Conservation (phyloP, 192 early-diverging fungal genomes). For the Haplosporangium gracile region DNA sequence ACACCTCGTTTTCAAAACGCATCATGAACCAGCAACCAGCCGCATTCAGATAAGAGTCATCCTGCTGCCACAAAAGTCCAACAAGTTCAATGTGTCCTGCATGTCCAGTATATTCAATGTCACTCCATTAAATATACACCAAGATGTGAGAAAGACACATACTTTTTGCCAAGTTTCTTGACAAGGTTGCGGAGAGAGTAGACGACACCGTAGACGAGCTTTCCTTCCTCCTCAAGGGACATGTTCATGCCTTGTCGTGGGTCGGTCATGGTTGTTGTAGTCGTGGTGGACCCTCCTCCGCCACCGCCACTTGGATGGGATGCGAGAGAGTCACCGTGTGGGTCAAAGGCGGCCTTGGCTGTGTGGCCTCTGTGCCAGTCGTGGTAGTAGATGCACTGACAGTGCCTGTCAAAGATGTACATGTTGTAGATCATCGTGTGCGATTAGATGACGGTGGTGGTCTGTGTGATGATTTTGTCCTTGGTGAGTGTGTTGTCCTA, state of each 20-base stretch:
- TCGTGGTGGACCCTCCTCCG: constrained; percentile 48
- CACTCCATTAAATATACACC: background rate
- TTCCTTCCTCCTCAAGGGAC: constrained; percentile 86
- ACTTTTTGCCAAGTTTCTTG: constrained; percentile 79
- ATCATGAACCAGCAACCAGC: too few species aligned
- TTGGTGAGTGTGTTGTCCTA: background rate
- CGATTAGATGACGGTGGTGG: background rate
- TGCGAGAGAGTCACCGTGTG: constrained; percentile 48
- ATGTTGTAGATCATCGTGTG: constrained; percentile 81
- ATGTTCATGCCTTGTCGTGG: constrained; percentile 66
- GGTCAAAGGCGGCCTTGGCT: constrained; percentile 44
- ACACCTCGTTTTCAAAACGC: too few species aligned
- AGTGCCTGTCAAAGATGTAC: constrained; percentile 96
- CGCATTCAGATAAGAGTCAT: background rate
- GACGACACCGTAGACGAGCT: constrained; percentile 97
- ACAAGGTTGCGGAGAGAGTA: constrained; percentile 91
- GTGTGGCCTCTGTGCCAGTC: constrained; percentile 78
- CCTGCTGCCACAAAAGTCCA: background rate
- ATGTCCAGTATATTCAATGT: background rate
- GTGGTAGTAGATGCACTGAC: constrained; percentile 89
- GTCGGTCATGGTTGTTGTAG: constrained; percentile 59
- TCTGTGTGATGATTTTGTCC: background rate
- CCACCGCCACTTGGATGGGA: constrained; percentile 40
- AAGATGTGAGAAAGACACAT: background rate
- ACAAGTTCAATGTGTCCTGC: background rate